Base-by-base conservation (phyloP, 1,284 basidiomycete species). In the Meripilus lineatus region DNA sequence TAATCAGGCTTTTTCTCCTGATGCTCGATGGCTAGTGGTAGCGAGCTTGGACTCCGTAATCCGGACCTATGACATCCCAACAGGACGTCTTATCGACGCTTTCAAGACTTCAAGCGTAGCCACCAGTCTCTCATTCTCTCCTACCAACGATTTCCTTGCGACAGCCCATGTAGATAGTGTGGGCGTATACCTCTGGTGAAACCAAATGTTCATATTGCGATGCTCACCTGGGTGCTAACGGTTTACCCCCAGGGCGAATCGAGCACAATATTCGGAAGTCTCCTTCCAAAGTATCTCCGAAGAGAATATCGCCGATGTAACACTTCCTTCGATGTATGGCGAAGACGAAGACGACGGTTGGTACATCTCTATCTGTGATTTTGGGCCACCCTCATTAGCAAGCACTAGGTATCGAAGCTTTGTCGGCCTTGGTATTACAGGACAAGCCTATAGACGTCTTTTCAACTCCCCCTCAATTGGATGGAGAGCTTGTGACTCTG, bases 51-150 rank as follows among this genome's bases (percentile, higher is more conserved):
- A 99, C 62, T 91, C 89, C 1, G 76, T 89, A 38, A 89, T 99
- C 53, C 83, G 96, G 36, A 99, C 96, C 1, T 99, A 93, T 61
- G 96, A 99, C 62, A 79, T 99, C 17, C 95, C 96, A 0, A 93
- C 93, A 8, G 92, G 93, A 3, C 75, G 83, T 22, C 72, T 99
- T 28, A 89, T 99, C 42, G 93, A 99, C 58, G 91, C 85, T 0
- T 99, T 99, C 74, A 77, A 80, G 42, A 92, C 92, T 3, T 70
- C 87, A n/a, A 92, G 85, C 50, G 80, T 96, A 15, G 92, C 94
- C 2, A 95, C 92, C 0, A 92, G 86, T 55, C 65, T 99, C 17
- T 77, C 90, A 0, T 96, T 99, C 62, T 97, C 93, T 1, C 96
- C 96, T 0, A 89, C 92, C 0, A 88, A 89, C 47, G 96, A 99